Conservation (phyloP, 2,329 filamentous ascomycete species). For the Tolypocladium capitatum region DNA sequence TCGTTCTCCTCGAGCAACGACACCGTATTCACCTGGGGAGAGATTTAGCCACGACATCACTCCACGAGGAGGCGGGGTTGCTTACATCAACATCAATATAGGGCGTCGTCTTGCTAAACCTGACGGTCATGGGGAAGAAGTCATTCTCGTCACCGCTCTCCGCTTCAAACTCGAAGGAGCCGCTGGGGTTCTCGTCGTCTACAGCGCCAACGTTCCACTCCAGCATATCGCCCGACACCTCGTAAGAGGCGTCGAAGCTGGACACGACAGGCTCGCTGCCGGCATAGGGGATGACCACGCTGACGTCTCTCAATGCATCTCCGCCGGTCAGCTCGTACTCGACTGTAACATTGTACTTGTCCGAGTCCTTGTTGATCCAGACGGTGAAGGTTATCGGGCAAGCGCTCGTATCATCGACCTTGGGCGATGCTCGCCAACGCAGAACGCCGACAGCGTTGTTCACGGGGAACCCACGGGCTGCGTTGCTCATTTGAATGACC, state of each 20-base stretch:
- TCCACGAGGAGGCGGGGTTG: conserved; percentile 9
- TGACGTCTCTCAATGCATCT: conserved; percentile 69
- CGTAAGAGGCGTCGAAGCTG: conserved; percentile 88
- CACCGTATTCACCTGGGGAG: conserved; percentile 47
- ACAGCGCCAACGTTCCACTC: conserved; percentile 90
- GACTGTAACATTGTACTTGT: conserved; percentile 79
- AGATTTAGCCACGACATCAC: conserved; percentile 12
- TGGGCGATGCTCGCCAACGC: conserved; percentile 79
- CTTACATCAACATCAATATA: conserved; percentile 91
- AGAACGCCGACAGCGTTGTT: conserved; percentile 91
- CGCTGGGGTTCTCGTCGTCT: conserved; percentile 67
- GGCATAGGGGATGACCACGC: conserved; percentile 75
- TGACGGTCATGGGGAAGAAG: conserved; percentile 94
- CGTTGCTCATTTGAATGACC: conserved; percentile 80
- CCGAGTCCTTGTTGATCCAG: conserved; percentile 84
- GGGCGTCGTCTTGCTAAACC: conserved; percentile 74
- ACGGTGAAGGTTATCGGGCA: conserved; percentile 94
- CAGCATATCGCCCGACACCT: conserved; percentile 81
- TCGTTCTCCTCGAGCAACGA: conserved; percentile 62
- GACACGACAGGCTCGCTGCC: conserved; percentile 77
- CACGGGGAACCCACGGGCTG: conserved; percentile 76
- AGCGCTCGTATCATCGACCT: conserved; percentile 64
- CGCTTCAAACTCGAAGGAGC: conserved; percentile 92
- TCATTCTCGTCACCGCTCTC: conserved; percentile 78
- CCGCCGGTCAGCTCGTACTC: conserved; percentile 87